Conservation (phyloP, 1,284 basidiomycete species). For the Mycosarcoma mackinlayi region DNA sequence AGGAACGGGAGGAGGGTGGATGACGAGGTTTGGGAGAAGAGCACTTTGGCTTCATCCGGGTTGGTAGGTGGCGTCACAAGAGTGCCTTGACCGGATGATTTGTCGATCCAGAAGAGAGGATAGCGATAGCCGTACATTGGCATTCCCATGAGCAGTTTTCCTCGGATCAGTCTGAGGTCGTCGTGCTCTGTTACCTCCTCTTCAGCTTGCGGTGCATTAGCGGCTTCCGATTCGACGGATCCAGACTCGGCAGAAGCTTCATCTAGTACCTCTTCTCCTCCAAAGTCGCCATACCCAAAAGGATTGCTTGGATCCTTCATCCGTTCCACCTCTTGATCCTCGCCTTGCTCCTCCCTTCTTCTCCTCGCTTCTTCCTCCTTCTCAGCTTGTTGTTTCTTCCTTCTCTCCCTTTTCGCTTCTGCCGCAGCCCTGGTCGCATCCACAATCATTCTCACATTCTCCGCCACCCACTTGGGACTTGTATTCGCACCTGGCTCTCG, state of each 20-base stretch:
- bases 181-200: conserved; percentile 3
- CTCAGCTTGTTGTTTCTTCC: too few species aligned
- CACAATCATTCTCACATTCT: conserved; percentile 32
- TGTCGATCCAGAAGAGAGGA: conserved; percentile 40
- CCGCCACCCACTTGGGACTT: conserved; percentile 31
- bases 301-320: conserved; percentile 33
- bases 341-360: not conserved
- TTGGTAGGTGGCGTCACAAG: conserved; percentile 9
- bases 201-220: not conserved
- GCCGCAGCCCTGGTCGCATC: conserved; percentile 11
- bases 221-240: not conserved
- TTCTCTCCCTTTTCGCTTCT: conserved; percentile 8
- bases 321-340: conserved; percentile 7
- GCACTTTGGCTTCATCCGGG: conserved; percentile 9
- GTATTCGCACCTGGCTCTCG: conserved; percentile 50
- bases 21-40: conserved; percentile 2
- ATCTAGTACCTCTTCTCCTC: conserved; percentile 8
- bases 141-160: conserved; percentile 42
- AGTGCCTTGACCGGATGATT: conserved; percentile 22
- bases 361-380: not conserved
- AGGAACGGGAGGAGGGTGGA: conserved; percentile 23
- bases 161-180: conserved; percentile 9
- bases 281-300: conserved; percentile 20
- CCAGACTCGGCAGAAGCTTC: conserved; percentile 6
- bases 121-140: conserved; percentile 50